Percentiles rank a stretch among this genome's conserved stretches.
Evolutionary conservation across 768 basidiomycete genomes (phyloP).

Genomic region (Cytidiella melzeri): DNA sequence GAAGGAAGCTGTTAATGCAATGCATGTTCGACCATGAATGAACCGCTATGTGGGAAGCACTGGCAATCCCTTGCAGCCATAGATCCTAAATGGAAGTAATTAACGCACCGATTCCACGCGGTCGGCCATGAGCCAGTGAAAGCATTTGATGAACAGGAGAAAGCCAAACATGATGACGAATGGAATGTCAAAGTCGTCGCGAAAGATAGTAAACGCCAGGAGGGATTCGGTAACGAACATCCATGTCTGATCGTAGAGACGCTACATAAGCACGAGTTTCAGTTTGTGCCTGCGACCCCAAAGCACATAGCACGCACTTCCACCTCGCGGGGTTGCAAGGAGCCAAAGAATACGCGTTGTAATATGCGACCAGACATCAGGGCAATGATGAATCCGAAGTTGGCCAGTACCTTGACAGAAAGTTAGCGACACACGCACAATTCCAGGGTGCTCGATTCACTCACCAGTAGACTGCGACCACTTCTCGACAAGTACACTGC

Average conservation of each 20-base stretch:
- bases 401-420: conserved; percentile 74
- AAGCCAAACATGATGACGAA: conserved; percentile 95
- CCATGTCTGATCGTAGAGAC: conserved; percentile 94
- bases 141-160: conserved; percentile 91
- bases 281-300: not conserved
- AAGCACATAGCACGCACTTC: conserved; percentile 52
- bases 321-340: conserved; percentile 79
- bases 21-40: not conserved
- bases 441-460: no score
- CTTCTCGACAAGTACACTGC: conserved; percentile 91
- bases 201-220: conserved; percentile 94
- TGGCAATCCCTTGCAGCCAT: not conserved
- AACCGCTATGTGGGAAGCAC: not conserved
- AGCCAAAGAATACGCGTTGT: conserved; percentile 88
- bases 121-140: conserved; percentile 95
- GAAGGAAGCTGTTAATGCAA: not conserved
- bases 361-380: conserved; percentile 70
- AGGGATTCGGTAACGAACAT: conserved; percentile 97
- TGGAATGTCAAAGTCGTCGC: conserved; percentile 89
- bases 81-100: not conserved
- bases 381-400: conserved; percentile 78
- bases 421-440: no score
- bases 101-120: conserved; percentile 88
- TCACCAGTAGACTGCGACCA: conserved; percentile 85
- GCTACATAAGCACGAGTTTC: conserved; percentile 43